These are phyloP conservation scores for Trypanosomatidae sp. DNA, from an alignment of 208 protist species.

Conservation along the genomic window DNA sequence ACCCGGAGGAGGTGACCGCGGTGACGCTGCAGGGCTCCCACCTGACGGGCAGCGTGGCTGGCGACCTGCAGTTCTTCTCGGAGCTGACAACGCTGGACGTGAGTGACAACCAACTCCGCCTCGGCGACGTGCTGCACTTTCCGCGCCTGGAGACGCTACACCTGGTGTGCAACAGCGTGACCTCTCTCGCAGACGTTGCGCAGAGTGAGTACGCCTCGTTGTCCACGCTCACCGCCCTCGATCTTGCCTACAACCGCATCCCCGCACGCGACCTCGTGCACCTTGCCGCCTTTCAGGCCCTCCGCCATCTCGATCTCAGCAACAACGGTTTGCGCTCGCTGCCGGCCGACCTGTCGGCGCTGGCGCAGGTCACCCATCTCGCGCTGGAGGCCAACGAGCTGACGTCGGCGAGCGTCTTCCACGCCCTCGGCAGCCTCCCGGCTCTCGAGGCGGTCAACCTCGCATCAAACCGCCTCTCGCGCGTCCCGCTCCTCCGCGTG, in stretches of 20 bases:
- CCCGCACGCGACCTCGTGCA: constrained; percentile 52
- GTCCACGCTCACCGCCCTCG: constrained; percentile 49
- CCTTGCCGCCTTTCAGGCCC: constrained; percentile 55
- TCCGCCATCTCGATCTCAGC: constrained; percentile 84
- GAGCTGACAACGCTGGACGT: constrained; percentile 73
- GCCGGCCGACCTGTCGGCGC: constrained; percentile 64
- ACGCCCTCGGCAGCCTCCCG: constrained; percentile 78
- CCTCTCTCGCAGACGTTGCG: constrained; percentile 40
- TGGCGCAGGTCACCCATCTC: constrained; percentile 82
- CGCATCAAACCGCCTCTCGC: constrained; percentile 78
- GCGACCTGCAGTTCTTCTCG: constrained; percentile 77
- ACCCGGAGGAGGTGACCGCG: constrained; percentile 67
- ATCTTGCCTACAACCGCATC: constrained; percentile 87
- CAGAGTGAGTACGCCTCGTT: constrained; percentile 23
- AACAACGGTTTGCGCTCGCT: constrained; percentile 69
- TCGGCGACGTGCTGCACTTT: constrained; percentile 66
- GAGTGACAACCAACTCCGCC: constrained; percentile 71
- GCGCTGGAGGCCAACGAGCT: constrained; percentile 83
- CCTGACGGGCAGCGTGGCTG: constrained; percentile 55
- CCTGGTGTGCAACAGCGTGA: constrained; percentile 76
- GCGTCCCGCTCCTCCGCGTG: constrained; percentile 48
- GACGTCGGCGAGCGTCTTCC: constrained; percentile 44
- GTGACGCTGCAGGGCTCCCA: constrained; percentile 74
- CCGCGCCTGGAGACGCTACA: constrained; percentile 66
- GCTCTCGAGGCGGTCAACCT: constrained; percentile 81